Conservation (phyloP, 2,329 filamentous ascomycete species). For the Fusarium sp. region DNA sequence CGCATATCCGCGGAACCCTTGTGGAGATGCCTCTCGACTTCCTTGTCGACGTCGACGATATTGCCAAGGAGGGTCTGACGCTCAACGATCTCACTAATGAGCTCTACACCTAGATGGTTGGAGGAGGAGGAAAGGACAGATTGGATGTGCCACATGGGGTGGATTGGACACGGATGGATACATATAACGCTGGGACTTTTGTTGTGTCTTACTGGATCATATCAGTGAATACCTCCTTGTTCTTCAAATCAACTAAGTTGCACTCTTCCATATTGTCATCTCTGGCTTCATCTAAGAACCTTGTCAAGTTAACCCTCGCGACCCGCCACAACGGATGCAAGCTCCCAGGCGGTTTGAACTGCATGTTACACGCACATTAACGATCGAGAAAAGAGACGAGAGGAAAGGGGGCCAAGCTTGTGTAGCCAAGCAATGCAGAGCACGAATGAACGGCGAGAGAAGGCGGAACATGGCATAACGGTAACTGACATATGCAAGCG, state of each 20-base stretch:
- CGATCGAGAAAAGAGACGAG: conserved; percentile 2
- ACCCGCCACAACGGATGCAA: background rate
- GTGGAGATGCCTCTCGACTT: conserved; percentile 94
- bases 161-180: background rate
- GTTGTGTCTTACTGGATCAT: background rate
- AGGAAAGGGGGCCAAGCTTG: background rate
- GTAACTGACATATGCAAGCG: conserved; percentile 26
- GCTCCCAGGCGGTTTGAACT: background rate
- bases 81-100: conserved; percentile 76
- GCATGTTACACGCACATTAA: background rate
- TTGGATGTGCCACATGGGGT: background rate
- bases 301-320: background rate
- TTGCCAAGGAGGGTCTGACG: conserved; percentile 80
- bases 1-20: conserved; percentile 71
- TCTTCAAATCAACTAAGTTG: background rate
- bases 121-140: background rate
- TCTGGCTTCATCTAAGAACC: background rate
- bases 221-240: background rate
- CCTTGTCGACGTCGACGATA: conserved; percentile 79
- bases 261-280: background rate
- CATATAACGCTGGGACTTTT: background rate
- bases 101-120: conserved; percentile 66
- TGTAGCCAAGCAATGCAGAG: background rate
- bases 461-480: background rate
- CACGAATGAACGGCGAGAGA: background rate